A percentile compares a stretch with the other conserved stretches of the same genome.
Evolutionary conservation across 2,329 filamentous ascomycete species (phyloP).

Genomic region (Fusarium nelsonii): DNA sequence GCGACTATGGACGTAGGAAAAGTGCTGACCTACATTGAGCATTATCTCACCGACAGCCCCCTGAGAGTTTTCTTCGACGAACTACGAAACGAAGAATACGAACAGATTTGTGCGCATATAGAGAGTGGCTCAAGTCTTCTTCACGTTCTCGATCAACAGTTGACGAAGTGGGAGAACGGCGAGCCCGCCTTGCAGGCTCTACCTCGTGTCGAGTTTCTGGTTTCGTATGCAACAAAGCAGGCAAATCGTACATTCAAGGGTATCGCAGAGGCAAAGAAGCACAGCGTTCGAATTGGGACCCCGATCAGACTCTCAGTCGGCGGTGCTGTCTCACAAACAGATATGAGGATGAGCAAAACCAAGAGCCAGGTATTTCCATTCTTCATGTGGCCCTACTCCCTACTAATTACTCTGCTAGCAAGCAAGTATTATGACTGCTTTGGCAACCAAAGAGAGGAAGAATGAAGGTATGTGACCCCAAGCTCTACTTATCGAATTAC

Average conservation of each 20-base stretch:
- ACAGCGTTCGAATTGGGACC: slow-evolving; percentile 75
- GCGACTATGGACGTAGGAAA: slow-evolving; percentile 78
- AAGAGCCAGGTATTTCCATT: slow-evolving; percentile 51
- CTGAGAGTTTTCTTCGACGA: slow-evolving; percentile 71
- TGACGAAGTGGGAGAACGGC: slow-evolving; percentile 60
- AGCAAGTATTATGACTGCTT: slow-evolving; percentile 56
- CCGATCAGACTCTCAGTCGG: slow-evolving; percentile 61
- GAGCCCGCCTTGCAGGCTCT: slow-evolving; percentile 64
- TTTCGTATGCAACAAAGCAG: slow-evolving; percentile 68
- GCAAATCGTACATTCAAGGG: slow-evolving; percentile 73
- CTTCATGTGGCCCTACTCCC: background rate
- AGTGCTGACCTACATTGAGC: slow-evolving; percentile 82
- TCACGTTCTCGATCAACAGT: slow-evolving; percentile 63
- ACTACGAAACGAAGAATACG: slow-evolving; percentile 63
- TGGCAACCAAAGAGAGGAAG: slow-evolving; percentile 55
- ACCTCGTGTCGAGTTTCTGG: slow-evolving; percentile 73
- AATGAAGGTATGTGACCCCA: slow-evolving; percentile 53
- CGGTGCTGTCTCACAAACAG: slow-evolving; percentile 62
- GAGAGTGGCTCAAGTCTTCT: slow-evolving; percentile 61
- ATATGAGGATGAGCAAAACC: slow-evolving; percentile 67
- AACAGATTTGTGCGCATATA: slow-evolving; percentile 58
- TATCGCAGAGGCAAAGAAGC: slow-evolving; percentile 76
- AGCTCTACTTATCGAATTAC: too few species aligned
- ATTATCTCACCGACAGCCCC: slow-evolving; percentile 74
- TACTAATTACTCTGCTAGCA: slow-evolving; percentile 49